Percentiles rank a stretch among this genome's conserved stretches.
Conservation (phyloP, 306 rosid species). For the Cucurbita moschata region DNA sequence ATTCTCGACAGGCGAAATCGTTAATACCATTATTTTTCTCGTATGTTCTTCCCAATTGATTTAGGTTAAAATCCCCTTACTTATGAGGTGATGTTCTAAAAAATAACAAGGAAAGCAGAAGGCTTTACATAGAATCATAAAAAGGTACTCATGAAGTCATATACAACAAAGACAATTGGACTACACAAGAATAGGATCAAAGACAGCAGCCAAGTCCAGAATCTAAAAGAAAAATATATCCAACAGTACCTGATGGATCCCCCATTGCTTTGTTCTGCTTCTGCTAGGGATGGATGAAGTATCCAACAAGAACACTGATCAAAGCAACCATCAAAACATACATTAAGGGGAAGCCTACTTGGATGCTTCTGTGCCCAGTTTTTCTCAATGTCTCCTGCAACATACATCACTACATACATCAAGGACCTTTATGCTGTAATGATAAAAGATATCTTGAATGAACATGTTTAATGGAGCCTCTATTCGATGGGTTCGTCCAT, state of each 20-base stretch:
- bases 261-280: background rate
- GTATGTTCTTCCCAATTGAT: too few species aligned
- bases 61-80: background rate
- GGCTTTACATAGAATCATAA: background rate
- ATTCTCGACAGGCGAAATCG: too few species aligned
- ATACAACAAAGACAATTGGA: background rate
- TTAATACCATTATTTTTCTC: too few species aligned
- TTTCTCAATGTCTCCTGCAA: constrained; percentile 53
- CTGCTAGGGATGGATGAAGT: constrained; percentile 36
- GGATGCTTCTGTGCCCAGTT: constrained; percentile 20
- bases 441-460: background rate
- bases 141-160: background rate
- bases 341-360: constrained; percentile 60
- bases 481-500: background rate
- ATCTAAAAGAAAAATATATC: background rate
- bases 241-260: background rate
- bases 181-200: background rate
- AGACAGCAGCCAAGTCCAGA: background rate
- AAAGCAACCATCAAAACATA: constrained; percentile 63
- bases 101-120: background rate
- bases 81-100: background rate
- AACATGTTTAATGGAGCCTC: background rate
- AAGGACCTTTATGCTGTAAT: background rate
- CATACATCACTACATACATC: background rate
- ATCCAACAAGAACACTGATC: constrained; percentile 52